Conservation (phyloP, 2,329 filamentous ascomycete species). For the Aschersonia sp. region DNA sequence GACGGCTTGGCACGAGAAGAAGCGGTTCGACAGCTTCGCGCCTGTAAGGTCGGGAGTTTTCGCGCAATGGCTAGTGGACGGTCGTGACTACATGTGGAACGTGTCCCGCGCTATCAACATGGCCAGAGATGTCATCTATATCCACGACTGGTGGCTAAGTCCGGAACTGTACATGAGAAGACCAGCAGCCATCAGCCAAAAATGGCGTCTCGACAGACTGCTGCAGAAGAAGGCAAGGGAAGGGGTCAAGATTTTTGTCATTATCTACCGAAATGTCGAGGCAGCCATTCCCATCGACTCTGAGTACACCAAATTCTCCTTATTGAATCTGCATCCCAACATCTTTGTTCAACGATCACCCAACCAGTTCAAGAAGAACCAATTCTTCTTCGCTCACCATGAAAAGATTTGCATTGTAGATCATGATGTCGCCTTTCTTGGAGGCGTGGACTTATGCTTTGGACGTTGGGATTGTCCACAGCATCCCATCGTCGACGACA, state of each 20-base stretch:
- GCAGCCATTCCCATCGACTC: constrained; percentile 96
- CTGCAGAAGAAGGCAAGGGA: constrained; percentile 88
- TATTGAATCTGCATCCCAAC: constrained; percentile 90
- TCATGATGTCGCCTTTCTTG: constrained; percentile 89
- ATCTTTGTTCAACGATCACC: constrained; percentile 92
- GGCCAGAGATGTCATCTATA: constrained; percentile 95
- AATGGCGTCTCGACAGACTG: constrained; percentile 88
- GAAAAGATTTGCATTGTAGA: constrained; percentile 97
- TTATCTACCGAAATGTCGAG: constrained; percentile 95
- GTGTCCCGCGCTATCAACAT: constrained; percentile 93
- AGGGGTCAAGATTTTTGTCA: constrained; percentile 95
- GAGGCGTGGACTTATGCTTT: constrained; percentile 92
- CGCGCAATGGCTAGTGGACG: constrained; percentile 94
- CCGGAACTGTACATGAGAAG: constrained; percentile 91
- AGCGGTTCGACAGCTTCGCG: constrained; percentile 87
- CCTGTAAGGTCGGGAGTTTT: constrained; percentile 77
- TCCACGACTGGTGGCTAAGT: constrained; percentile 98
- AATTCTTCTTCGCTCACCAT: constrained; percentile 98
- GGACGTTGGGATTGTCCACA: constrained; percentile 95
- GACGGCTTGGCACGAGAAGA: constrained; percentile 69
- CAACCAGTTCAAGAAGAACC: constrained; percentile 96
- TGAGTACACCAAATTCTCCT: constrained; percentile 92
- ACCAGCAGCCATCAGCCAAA: constrained; percentile 90
- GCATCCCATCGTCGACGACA: constrained; percentile 82
- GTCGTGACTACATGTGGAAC: constrained; percentile 98